A percentile compares a stretch with the other conserved stretches of the same genome.
phyloP scores from a whole-genome alignment of 1,139 yeast genomes.

The Nakaseomyces sp. region DNA sequence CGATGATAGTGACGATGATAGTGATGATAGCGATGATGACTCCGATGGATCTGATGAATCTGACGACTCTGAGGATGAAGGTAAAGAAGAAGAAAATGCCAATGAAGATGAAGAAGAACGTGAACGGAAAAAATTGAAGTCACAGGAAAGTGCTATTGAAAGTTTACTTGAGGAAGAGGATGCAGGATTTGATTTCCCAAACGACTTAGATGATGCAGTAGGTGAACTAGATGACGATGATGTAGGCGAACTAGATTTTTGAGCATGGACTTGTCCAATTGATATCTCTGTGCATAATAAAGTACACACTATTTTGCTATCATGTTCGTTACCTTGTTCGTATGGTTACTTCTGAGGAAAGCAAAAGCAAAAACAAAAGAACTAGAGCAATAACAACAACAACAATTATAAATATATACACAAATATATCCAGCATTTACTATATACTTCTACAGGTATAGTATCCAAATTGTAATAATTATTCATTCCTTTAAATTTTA shows the following conservation, averaged over 20 bases:
- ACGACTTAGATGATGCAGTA: slow-evolving; percentile 3
- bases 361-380: background rate
- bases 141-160: slow-evolving; percentile 5
- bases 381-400: background rate
- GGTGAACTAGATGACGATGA: slow-evolving; percentile 4
- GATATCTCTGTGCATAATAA: no score
- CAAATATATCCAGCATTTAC: slow-evolving; percentile 1
- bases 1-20: slow-evolving; percentile 7
- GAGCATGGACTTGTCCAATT: no score
- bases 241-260: slow-evolving; percentile 1
- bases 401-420: background rate
- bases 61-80: slow-evolving; percentile 3
- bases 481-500: background rate
- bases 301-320: no score
- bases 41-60: slow-evolving; percentile 8
- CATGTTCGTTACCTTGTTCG: no score
- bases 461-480: slow-evolving; percentile 3
- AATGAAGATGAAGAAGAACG: slow-evolving; percentile 10
- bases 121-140: slow-evolving; percentile 1
- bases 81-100: slow-evolving; percentile 8
- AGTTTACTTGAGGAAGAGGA: slow-evolving; percentile 1
- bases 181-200: slow-evolving; percentile 1
- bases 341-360: no score
- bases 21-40: slow-evolving; percentile 8
- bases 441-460: background rate